phyloP scores from a whole-genome alignment of 1,284 basidiomycete genomes.

The Ustilago lituana region DNA sequence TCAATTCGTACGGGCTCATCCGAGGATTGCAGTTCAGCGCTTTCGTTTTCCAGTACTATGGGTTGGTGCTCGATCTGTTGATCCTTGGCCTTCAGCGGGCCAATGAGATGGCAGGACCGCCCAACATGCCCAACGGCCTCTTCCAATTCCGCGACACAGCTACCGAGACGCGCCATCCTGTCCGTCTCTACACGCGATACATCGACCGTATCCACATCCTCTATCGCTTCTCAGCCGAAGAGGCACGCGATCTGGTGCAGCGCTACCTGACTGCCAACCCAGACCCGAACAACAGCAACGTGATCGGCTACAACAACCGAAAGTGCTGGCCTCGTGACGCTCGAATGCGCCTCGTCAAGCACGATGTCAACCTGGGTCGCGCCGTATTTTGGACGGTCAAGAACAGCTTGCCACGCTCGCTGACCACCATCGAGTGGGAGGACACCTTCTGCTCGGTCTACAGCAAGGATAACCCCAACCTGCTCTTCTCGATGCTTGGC shows the following conservation, averaged over 20 bases:
- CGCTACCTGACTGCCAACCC: constrained; percentile 95
- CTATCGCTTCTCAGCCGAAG: constrained; percentile 98
- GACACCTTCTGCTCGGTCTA: constrained; percentile 75
- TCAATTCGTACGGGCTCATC: constrained; percentile 66
- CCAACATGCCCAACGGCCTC: constrained; percentile 66
- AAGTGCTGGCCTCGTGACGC: constrained; percentile 99
- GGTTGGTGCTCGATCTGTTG: constrained; percentile 64
- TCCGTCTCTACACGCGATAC: constrained; percentile 66
- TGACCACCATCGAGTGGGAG: constrained; percentile 97
- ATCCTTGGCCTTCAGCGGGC: constrained; percentile 65
- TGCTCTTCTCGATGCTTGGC: constrained; percentile 97
- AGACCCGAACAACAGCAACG: constrained; percentile 97
- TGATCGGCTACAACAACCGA: constrained; percentile 99
- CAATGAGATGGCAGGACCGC: constrained; percentile 66
- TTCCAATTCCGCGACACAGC: constrained; percentile 63
- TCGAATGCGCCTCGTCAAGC: constrained; percentile 98
- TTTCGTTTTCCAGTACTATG: constrained; percentile 68
- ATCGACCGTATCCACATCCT: constrained; percentile 72
- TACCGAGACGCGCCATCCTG: constrained; percentile 64
- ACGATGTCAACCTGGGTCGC: constrained; percentile 97
- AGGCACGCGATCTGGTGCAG: constrained; percentile 96
- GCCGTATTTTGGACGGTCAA: constrained; percentile 99
- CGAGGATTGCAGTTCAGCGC: constrained; percentile 66
- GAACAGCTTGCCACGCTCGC: constrained; percentile 90
- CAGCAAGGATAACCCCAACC: constrained; percentile 96